Evolutionary conservation across 805 yeast genomes (phyloP), one percentile per base, ranked within the genome.

Genomic region (Metschnikowia henanensis): DNA sequence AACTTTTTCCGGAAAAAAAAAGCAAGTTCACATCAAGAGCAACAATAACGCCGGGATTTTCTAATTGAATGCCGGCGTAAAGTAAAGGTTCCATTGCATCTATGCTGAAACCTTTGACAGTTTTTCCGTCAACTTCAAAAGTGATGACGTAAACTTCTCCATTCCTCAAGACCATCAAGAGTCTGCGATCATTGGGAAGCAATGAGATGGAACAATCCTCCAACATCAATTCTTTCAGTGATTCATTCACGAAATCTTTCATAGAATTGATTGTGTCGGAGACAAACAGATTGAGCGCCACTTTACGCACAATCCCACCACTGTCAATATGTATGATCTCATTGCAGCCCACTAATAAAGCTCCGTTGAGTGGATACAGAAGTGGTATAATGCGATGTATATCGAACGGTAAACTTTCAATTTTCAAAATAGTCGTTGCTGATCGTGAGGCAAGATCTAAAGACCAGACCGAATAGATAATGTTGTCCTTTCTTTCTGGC

Each of bases 251-350:
- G 47, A 63, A 71, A 39, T 58, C 60, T 43, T 70, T 71, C 37
- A 57, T 59, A 2, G 67, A 62, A 3, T 62, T 51, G 1, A 75
- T 72, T 26, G 60, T 62, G 30, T 60, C 57, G 2, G 68, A 50
- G 22, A 80, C 77, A 53, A 66, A 83, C 45, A 68, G 63, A 58
- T 87, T 87, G 2, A 84, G 78, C 2, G 84, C 81, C 2, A 83
- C 67, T 21, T 88, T 83, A 46, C 79, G 75, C 2, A 73, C 57
- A 25, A 83, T 78, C 3, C 95, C 95, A 2, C 88, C 77, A 23
- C 87, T 80, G 57, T 91, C 96, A 15, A 89, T 76, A 62, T 87
- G 91, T 9, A 88, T 66, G 7, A 91, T 52, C 54, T 84, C 87
- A 59, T 91, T 90, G 28, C 84, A 75, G 1, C 97, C 97, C 3